Conservation (phyloP, 352 stramenopile genomes). For the Globisporangium polare region DNA sequence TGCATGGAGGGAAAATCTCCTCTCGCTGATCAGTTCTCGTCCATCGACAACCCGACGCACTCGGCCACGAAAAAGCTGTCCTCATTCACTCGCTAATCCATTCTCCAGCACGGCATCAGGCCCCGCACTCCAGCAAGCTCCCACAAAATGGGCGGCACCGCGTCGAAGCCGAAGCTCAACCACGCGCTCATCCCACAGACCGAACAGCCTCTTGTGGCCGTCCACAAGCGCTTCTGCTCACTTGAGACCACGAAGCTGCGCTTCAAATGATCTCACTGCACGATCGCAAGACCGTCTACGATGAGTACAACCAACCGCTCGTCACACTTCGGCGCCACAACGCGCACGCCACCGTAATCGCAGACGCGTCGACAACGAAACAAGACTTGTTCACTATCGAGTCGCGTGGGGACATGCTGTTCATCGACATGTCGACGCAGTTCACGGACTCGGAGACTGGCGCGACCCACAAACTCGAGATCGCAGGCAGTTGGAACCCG, state of each 20-base stretch:
- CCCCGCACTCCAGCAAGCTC: neutral
- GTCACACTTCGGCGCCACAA: neutral
- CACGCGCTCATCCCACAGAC: neutral
- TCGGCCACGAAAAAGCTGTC: neutral
- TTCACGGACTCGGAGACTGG: constrained; percentile 15
- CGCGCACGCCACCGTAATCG: constrained; percentile 10
- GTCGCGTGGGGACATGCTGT: constrained; percentile 13
- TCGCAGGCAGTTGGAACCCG: constrained; percentile 8
- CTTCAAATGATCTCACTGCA: neutral
- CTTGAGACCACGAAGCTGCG: neutral
- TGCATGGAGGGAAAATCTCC: no score
- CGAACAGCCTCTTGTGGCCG: neutral
- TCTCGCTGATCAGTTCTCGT: no score
- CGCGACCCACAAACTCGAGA: constrained; percentile 14
- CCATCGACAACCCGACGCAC: no score
- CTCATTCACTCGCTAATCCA: neutral
- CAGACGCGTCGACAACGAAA: constrained; percentile 18
- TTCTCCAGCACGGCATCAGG: neutral
- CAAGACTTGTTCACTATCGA: constrained; percentile 17
- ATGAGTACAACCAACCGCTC: neutral
- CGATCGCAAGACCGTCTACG: constrained; percentile 1
- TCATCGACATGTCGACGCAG: constrained; percentile 11
- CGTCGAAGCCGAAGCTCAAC: neutral
- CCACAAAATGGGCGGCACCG: neutral
- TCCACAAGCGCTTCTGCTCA: neutral